These are phyloP conservation scores for Moricandia arvensis DNA, from an alignment of 345 rosid genomes.

Conservation along the genomic window DNA sequence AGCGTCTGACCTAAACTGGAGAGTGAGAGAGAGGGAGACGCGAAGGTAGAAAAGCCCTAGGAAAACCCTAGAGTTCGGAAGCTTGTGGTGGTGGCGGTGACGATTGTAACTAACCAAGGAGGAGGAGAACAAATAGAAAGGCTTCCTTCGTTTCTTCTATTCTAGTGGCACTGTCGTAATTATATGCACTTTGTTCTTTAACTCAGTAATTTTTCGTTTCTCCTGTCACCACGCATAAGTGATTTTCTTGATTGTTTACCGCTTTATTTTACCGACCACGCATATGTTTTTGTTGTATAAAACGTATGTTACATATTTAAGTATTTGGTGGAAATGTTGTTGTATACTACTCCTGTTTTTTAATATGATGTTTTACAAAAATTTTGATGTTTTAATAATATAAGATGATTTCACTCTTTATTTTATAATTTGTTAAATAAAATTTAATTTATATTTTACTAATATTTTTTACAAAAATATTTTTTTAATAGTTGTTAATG, in stretches of 20 bases:
- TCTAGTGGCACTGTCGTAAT: constrained; percentile 21
- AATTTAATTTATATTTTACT: too few species aligned
- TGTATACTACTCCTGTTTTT: too few species aligned
- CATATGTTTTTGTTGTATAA: not conserved
- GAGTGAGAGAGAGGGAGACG: not conserved
- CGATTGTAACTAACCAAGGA: constrained; percentile 7
- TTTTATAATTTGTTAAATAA: too few species aligned
- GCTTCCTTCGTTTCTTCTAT: not conserved
- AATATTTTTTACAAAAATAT: too few species aligned
- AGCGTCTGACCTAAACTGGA: constrained; percentile 11
- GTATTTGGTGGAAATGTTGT: too few species aligned
- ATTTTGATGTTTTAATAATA: too few species aligned
- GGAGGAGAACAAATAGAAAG: constrained; percentile 18
- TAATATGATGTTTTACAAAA: too few species aligned
- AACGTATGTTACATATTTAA: too few species aligned
- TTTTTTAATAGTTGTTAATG: too few species aligned
- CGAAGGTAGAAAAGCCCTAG: constrained; percentile 27
- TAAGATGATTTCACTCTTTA: too few species aligned
- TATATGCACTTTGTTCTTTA: not conserved
- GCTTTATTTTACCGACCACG: not conserved
- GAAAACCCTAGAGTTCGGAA: constrained; percentile 30
- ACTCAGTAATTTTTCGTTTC: not conserved
- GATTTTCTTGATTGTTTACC: not conserved
- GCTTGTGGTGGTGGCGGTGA: constrained; percentile 30
- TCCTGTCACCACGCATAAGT: not conserved